Percentiles rank a stretch among this genome's conserved stretches.
These are phyloP conservation scores for Wickerhamomyces canadensis DNA, from an alignment of 805 yeast species.

Conservation along the genomic window DNA sequence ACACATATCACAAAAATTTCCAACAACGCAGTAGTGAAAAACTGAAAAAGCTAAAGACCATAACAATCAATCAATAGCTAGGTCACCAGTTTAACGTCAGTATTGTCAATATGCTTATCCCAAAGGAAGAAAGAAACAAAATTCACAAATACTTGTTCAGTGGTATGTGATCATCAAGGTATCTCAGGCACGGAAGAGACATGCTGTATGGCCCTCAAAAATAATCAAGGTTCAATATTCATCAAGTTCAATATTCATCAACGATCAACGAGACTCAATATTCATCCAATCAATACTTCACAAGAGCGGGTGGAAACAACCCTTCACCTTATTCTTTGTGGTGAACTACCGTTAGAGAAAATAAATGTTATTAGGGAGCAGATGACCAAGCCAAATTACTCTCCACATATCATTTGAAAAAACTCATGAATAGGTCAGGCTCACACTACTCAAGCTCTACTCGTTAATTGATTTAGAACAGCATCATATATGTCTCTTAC, in stretches of 20 bases:
- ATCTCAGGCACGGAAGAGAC: neutral
- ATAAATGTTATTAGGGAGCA: too few relatives aligned
- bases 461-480: neutral
- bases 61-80: too few relatives aligned
- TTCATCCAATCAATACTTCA: too few relatives aligned
- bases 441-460: too few relatives aligned
- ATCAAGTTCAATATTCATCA: too few relatives aligned
- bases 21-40: slow-evolving; percentile 17
- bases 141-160: slow-evolving; percentile 98
- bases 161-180: slow-evolving; percentile 55
- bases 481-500: too few relatives aligned
- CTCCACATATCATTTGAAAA: neutral
- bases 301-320: too few relatives aligned
- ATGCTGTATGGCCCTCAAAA: neutral
- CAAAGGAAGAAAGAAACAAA: slow-evolving; percentile 99
- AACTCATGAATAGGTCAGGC: too few relatives aligned
- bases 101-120: slow-evolving; percentile 78
- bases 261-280: too few relatives aligned
- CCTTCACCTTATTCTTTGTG: too few relatives aligned
- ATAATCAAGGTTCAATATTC: too few relatives aligned
- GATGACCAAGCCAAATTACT: neutral
- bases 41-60: slow-evolving; percentile 12
- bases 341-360: too few relatives aligned
- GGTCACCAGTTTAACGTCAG: slow-evolving; percentile 2
- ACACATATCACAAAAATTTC: slow-evolving; percentile 14